A percentile compares a stretch with the other conserved stretches of the same genome.
phyloP scores from a whole-genome alignment of 108 stramenopile genomes.

The Nannochloropsis salina region DNA sequence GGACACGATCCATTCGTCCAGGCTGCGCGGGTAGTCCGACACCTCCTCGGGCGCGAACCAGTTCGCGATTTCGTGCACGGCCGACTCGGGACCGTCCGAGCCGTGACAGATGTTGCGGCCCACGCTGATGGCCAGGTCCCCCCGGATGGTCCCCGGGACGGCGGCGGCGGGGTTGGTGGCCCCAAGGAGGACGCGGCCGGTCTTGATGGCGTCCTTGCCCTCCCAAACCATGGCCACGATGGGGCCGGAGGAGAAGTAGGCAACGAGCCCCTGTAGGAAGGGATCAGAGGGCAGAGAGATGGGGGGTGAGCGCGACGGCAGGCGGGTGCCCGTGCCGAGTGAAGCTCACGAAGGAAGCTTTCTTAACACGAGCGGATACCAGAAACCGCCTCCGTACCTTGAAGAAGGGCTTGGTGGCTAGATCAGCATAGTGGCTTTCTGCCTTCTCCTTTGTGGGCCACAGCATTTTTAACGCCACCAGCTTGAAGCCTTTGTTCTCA shows the following conservation, averaged over 20 bases:
- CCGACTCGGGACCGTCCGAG: conserved; percentile 81
- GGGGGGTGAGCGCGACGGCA: not conserved
- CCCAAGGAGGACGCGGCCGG: conserved; percentile 87
- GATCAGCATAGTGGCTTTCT: conserved; percentile 78
- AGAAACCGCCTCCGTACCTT: conserved; percentile 29
- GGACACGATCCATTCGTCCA: conserved; percentile 36
- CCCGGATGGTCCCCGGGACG: conserved; percentile 83
- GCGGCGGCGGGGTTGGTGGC: conserved; percentile 85
- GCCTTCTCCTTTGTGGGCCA: conserved; percentile 72
- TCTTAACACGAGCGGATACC: too few species aligned
- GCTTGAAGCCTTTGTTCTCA: conserved; percentile 81
- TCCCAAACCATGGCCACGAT: conserved; percentile 88
- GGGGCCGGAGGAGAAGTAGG: conserved; percentile 71
- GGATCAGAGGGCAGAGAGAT: not conserved
- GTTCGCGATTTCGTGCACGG: conserved; percentile 79
- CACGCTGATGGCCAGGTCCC: conserved; percentile 71
- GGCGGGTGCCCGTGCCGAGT: too few species aligned
- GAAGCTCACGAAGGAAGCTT: too few species aligned
- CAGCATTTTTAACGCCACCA: conserved; percentile 82
- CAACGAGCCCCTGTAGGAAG: conserved; percentile 58
- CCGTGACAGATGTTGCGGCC: conserved; percentile 83
- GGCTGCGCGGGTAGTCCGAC: conserved; percentile 36
- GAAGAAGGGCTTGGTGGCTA: conserved; percentile 88
- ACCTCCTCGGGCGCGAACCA: conserved; percentile 76
- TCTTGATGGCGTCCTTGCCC: conserved; percentile 77